Base-by-base conservation (phyloP, 2,329 filamentous ascomycete genomes). In the Hyphodiscus sp. region DNA sequence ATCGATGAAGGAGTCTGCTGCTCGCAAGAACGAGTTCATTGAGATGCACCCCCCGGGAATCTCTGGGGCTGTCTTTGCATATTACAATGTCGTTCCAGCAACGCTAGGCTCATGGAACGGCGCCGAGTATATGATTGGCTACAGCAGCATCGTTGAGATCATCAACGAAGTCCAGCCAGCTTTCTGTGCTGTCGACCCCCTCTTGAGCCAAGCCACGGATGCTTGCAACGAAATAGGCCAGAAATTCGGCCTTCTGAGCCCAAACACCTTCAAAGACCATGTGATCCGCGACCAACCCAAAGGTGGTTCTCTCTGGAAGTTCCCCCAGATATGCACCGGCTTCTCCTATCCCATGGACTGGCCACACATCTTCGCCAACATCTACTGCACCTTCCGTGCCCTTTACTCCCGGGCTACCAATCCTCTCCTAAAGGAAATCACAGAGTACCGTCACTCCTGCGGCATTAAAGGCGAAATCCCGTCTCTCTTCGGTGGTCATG, bases 211-310 rank as follows among this genome's bases (percentile, higher is more conserved):
- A 18, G 76, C 63, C 0, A 53, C 74, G 8, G 73, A 76, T 33
- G 74, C 73, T 1, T 74, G 70, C 49, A 70, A 68, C 23, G 67
- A 68, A 3, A 51, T 68, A 2, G 63, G 63, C 0, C 58, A 68
- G 33, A 67, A 68, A 6, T 69, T 67, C 41, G 65, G 71, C 0
- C 61, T 75, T 1, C 62, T 78, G 7, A 73, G 71, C 47, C 75
- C 76, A 1, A 78, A 75, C 41, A 66, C 74, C 43, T 59, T 73
- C 67, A 65, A 75, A 60, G 67, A 76, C 53, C 71, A 73, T 60
- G 59, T 74, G 41, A 45, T 57, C 0, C 65, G 68, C 3, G 58
- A 68, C 30, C 76, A 79, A 55, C 71, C 73, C 2, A 61, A 61
- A 20, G 60, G 58, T 6, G 64, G 57, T 5, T 60, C 61, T 16